Evolutionary conservation across 1,284 basidiomycete genomes (phyloP).

Genomic region (Leccinum fuscescens): DNA sequence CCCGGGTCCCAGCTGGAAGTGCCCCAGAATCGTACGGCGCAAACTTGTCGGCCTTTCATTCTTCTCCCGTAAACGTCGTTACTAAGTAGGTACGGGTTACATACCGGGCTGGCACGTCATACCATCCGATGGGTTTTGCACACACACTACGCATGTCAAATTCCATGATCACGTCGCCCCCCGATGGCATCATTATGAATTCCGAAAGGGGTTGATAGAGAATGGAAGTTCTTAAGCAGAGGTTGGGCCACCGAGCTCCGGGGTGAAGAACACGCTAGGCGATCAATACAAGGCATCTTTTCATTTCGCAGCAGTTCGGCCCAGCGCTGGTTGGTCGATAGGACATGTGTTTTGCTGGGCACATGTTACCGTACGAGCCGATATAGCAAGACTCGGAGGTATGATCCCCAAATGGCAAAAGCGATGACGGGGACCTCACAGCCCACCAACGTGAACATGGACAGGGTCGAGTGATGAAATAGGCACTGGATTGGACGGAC

Average conservation of each 20-base stretch:
- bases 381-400: constrained; percentile 1
- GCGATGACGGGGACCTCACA: constrained; percentile 23
- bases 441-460: neutral
- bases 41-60: neutral
- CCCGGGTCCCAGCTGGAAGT: constrained; percentile 10
- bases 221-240: constrained; percentile 21
- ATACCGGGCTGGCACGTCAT: neutral
- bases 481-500: neutral
- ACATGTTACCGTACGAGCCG: constrained; percentile 13
- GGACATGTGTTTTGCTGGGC: constrained; percentile 17
- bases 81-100: neutral
- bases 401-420: constrained; percentile 20
- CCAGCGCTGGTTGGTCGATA: constrained; percentile 5
- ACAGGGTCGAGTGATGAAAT: constrained; percentile 9
- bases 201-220: constrained; percentile 20
- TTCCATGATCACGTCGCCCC: constrained; percentile 13
- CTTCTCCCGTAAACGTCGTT: neutral
- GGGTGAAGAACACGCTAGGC: constrained; percentile 11
- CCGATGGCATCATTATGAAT: constrained; percentile 21
- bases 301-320: constrained; percentile 18
- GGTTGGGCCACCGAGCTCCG: constrained; percentile 4
- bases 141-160: constrained; percentile 6
- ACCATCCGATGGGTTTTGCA: neutral
- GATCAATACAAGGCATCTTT: constrained; percentile 28
- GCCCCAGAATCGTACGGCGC: constrained; percentile 9